phyloP scores from a whole-genome alignment of 2,329 filamentous ascomycete genomes.

The Beauveria bassiana region DNA sequence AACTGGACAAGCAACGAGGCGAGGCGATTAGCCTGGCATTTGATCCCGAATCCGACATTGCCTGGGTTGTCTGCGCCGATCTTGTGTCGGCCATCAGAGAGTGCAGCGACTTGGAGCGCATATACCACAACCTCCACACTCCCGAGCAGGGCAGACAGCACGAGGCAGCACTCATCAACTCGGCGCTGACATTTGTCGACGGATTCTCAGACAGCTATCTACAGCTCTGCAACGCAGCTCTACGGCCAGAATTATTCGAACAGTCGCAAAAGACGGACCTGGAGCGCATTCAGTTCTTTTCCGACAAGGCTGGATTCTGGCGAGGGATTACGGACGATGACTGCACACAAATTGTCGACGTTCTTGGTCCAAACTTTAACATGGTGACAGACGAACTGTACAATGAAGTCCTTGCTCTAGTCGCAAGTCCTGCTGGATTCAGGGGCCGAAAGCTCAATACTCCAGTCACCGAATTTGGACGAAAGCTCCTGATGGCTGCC shows the following conservation, averaged over 20 bases:
- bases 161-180: slow-evolving; percentile 56
- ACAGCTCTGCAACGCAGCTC: slow-evolving; percentile 57
- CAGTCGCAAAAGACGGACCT: slow-evolving; percentile 62
- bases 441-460: slow-evolving; percentile 37
- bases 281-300: slow-evolving; percentile 70
- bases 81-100: slow-evolving; percentile 70
- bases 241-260: slow-evolving; percentile 67
- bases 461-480: slow-evolving; percentile 67
- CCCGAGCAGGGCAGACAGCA: slow-evolving; percentile 46
- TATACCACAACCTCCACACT: slow-evolving; percentile 58
- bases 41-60: slow-evolving; percentile 61
- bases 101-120: slow-evolving; percentile 69
- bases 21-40: slow-evolving; percentile 73
- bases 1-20: slow-evolving; percentile 77
- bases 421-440: slow-evolving; percentile 38
- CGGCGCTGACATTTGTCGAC: slow-evolving; percentile 63
- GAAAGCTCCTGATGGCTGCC: slow-evolving; percentile 64
- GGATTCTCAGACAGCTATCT: slow-evolving; percentile 62
- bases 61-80: slow-evolving; percentile 82
- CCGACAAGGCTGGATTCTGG: slow-evolving; percentile 69
- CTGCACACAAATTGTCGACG: slow-evolving; percentile 59
- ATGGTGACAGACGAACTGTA: slow-evolving; percentile 50
- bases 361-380: slow-evolving; percentile 59
- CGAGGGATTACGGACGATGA: slow-evolving; percentile 77
- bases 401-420: slow-evolving; percentile 38